Percentiles rank a stretch among this genome's conserved stretches.
Evolutionary conservation across 305 asterid species (phyloP).

Genomic region (Fraxinus dipetala): DNA sequence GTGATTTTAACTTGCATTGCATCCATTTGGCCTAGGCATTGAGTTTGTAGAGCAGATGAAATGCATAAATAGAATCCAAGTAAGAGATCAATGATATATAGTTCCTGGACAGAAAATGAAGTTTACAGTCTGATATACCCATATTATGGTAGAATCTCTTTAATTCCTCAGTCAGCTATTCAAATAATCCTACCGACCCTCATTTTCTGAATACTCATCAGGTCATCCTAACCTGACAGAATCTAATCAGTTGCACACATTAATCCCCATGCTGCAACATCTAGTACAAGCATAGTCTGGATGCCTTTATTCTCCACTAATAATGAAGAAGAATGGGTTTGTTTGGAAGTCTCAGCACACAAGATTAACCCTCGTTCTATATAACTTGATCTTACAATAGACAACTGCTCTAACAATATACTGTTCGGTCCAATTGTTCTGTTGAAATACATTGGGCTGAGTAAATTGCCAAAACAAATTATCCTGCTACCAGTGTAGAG

Average conservation of each 20-base stretch:
- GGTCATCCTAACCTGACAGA: background rate
- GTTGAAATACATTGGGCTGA: background rate
- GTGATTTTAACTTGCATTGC: background rate
- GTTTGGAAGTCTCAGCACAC: constrained; percentile 19
- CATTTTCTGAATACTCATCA: constrained; percentile 11
- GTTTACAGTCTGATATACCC: background rate
- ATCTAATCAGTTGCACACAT: background rate
- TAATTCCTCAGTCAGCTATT: background rate
- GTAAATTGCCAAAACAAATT: background rate
- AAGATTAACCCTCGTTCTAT: background rate
- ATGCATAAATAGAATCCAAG: constrained; percentile 13
- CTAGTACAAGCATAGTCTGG: constrained; percentile 3
- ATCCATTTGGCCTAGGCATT: background rate
- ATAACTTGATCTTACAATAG: constrained; percentile 3
- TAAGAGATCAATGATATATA: background rate
- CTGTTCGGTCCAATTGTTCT: constrained; percentile 8
- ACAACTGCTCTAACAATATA: constrained; percentile 8
- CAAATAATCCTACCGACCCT: background rate
- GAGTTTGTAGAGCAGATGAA: background rate
- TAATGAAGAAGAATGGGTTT: constrained; percentile 15
- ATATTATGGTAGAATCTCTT: constrained; percentile 1
- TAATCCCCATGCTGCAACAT: constrained; percentile 9
- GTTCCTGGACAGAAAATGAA: constrained; percentile 5
- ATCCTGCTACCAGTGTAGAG: background rate
- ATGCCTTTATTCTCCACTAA: background rate